phyloP scores from a whole-genome alignment of 495 filamentous ascomycete genomes.

The Penicillium waksmanii region DNA sequence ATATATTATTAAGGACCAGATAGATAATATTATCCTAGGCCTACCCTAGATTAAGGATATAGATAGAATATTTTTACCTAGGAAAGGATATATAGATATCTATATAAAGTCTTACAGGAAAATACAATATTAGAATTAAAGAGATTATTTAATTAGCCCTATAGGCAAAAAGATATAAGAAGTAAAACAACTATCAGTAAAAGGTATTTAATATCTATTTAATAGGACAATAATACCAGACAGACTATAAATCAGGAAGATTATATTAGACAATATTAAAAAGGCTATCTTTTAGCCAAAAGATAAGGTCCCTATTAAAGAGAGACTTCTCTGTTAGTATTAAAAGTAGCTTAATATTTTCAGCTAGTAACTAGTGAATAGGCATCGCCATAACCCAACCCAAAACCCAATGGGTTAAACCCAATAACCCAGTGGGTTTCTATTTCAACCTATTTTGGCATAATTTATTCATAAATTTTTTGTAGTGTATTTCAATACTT shows the following conservation, averaged over 20 bases:
- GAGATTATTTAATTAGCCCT: background rate
- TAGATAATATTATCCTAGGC: background rate
- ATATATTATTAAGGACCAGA: background rate
- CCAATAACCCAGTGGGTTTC: too few relatives aligned
- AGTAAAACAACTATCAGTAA: background rate
- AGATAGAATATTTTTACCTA: slow-evolving; percentile 12
- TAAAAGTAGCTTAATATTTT: background rate
- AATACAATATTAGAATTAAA: too few relatives aligned
- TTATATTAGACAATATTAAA: background rate
- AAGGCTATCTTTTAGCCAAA: background rate
- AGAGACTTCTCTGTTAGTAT: background rate
- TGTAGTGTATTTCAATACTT: too few relatives aligned
- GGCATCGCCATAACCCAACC: too few relatives aligned
- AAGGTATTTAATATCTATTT: background rate
- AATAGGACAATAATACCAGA: background rate
- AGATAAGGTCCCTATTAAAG: background rate
- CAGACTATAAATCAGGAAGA: background rate
- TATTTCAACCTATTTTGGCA: too few relatives aligned
- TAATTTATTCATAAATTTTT: too few relatives aligned
- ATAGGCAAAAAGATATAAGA: slow-evolving; percentile 13
- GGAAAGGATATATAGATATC: slow-evolving; percentile 21
- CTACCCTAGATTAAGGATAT: background rate
- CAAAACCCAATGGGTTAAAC: too few relatives aligned
- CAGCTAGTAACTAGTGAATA: background rate
- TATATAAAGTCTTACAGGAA: background rate